Conservation (phyloP, 2,329 filamentous ascomycete genomes). For the Colletotrichum spaethianum region DNA sequence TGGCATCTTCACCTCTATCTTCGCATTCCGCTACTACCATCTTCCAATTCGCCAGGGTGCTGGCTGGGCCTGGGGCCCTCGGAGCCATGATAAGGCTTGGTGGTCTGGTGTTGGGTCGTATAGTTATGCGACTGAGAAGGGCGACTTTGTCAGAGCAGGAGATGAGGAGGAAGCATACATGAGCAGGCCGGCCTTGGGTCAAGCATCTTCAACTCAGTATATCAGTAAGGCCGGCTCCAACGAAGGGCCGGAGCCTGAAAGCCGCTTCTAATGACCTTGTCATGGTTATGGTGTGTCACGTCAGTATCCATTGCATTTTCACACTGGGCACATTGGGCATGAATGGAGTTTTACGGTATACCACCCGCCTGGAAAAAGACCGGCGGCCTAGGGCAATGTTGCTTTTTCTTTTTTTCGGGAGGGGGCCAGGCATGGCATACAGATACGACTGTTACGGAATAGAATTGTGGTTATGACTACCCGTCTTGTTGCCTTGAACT, state of each 20-base stretch:
- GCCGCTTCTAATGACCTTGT: conserved; percentile 24
- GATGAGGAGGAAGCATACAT: conserved; percentile 50
- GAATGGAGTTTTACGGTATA: conserved; percentile 39
- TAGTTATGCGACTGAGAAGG: conserved; percentile 66
- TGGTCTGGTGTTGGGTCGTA: conserved; percentile 79
- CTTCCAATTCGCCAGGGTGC: conserved; percentile 83
- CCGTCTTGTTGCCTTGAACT: background rate
- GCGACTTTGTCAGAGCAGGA: conserved; percentile 43
- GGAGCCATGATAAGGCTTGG: conserved; percentile 81
- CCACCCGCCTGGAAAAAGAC: conserved; percentile 25
- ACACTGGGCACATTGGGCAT: conserved; percentile 27
- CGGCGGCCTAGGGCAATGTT: conserved; percentile 21
- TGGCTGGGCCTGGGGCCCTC: conserved; percentile 91
- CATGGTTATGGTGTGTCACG: background rate
- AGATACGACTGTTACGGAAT: conserved; percentile 34
- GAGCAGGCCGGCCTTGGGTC: conserved; percentile 18
- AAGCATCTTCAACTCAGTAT: conserved; percentile 32
- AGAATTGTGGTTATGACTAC: conserved; percentile 6
- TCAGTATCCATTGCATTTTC: conserved; percentile 15
- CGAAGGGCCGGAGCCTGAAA: conserved; percentile 28
- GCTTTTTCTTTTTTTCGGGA: no score
- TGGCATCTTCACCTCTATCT: conserved; percentile 78
- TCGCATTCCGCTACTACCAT: conserved; percentile 90
- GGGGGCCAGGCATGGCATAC: conserved; percentile 20
- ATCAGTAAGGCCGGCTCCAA: conserved; percentile 27